Conservation (phyloP, 2,329 filamentous ascomycete genomes). For the Hysterium pulicare region DNA sequence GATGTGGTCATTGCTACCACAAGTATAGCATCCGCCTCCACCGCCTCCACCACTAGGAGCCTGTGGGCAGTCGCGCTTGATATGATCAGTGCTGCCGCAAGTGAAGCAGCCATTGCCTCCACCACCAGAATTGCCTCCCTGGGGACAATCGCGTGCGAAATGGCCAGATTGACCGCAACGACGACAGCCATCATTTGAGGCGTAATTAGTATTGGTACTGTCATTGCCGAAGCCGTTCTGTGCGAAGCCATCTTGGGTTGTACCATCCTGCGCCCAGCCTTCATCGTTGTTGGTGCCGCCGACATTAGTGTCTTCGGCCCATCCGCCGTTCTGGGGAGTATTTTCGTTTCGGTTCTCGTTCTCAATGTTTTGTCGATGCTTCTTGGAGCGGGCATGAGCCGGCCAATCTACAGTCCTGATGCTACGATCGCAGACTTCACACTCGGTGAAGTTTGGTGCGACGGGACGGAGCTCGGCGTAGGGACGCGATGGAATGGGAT, state of each 20-base stretch:
- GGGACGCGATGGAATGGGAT: conserved; percentile 12
- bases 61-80: background rate
- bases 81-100: conserved; percentile 44
- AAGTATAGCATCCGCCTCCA: conserved; percentile 52
- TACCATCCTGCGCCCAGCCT: background rate
- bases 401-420: conserved; percentile 31
- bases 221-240: conserved; percentile 3
- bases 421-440: conserved; percentile 29
- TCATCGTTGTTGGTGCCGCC: background rate
- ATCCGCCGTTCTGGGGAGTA: conserved; percentile 4
- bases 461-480: conserved; percentile 22
- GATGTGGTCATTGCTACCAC: conserved; percentile 60
- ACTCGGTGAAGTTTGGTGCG: conserved; percentile 17
- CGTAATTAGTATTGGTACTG: background rate
- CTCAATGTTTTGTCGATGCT: conserved; percentile 19
- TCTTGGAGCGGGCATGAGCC: conserved; percentile 30
- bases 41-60: conserved; percentile 2
- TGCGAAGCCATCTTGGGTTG: background rate
- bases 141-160: conserved; percentile 80
- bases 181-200: conserved; percentile 64
- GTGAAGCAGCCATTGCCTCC: conserved; percentile 37
- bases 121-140: conserved; percentile 47
- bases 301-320: conserved; percentile 8
- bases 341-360: background rate
- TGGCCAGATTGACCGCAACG: conserved; percentile 93